phyloP scores from a whole-genome alignment of 768 basidiomycete species.

The Melanogaster broomeanus region DNA sequence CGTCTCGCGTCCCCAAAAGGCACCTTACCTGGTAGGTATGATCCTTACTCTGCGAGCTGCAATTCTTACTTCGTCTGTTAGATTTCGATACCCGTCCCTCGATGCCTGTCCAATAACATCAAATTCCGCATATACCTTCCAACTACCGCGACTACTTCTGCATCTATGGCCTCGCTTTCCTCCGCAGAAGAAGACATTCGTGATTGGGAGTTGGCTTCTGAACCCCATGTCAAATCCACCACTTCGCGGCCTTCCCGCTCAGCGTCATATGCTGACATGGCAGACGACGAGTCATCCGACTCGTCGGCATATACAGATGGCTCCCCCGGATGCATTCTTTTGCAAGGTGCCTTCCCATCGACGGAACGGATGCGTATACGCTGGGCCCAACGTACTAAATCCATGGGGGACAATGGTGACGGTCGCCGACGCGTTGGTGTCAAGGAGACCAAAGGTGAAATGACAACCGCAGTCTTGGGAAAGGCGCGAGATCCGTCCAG shows the following conservation, averaged over 20 bases:
- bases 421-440: constrained; percentile 71
- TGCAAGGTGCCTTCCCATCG: constrained; percentile 80
- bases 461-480: constrained; percentile 61
- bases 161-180: constrained; percentile 75
- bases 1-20: constrained; percentile 62
- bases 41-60: not conserved
- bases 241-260: constrained; percentile 51
- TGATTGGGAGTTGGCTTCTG: constrained; percentile 75
- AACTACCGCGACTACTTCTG: constrained; percentile 43
- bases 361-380: constrained; percentile 74
- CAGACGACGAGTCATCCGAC: constrained; percentile 83
- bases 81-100: constrained; percentile 77
- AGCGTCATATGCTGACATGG: constrained; percentile 68
- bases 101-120: constrained; percentile 76
- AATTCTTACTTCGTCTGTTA: constrained; percentile 30
- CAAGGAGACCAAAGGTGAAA: constrained; percentile 65
- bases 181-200: constrained; percentile 70
- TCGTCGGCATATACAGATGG: constrained; percentile 52
- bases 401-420: constrained; percentile 43
- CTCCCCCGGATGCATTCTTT: constrained; percentile 59
- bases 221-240: constrained; percentile 70
- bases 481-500: constrained; percentile 40
- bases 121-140: constrained; percentile 76
- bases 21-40: constrained; percentile 67
- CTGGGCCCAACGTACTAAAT: constrained; percentile 70